Conservation (phyloP, 78 protist species). For the Emiliania huxleyi region DNA sequence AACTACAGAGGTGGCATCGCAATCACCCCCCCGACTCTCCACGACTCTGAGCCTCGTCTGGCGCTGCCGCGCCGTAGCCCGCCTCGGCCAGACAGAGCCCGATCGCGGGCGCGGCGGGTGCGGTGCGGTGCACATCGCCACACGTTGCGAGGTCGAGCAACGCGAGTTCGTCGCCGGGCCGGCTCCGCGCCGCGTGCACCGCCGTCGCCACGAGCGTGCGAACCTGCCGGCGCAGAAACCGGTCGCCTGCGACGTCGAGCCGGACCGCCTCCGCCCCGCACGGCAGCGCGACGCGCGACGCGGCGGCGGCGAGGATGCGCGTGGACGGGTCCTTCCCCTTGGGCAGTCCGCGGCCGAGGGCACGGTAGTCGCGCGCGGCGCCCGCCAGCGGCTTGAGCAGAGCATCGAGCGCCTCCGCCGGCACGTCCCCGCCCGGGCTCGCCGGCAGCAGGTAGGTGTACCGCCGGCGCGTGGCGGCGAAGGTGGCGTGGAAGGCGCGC, state of each 20-base stretch:
- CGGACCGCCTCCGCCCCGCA: neutral
- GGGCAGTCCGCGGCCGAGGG: neutral
- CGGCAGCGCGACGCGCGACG: neutral
- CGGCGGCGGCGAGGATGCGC: neutral
- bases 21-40: too few species aligned
- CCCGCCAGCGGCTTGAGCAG: neutral
- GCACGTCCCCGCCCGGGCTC: neutral
- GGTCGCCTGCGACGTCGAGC: neutral
- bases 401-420: neutral
- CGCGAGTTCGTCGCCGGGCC: neutral
- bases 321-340: neutral
- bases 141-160: neutral
- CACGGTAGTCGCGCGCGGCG: neutral
- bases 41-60: too few species aligned
- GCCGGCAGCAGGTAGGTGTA: neutral
- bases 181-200: neutral
- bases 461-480: neutral
- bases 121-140: neutral
- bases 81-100: neutral
- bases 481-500: neutral
- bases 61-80: neutral
- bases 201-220: neutral
- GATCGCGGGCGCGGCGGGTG: neutral
- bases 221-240: neutral
- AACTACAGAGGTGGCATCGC: too few species aligned